Evolutionary conservation across 2,329 filamentous ascomycete species (phyloP).

Genomic region (Xylariomycetidae sp.): DNA sequence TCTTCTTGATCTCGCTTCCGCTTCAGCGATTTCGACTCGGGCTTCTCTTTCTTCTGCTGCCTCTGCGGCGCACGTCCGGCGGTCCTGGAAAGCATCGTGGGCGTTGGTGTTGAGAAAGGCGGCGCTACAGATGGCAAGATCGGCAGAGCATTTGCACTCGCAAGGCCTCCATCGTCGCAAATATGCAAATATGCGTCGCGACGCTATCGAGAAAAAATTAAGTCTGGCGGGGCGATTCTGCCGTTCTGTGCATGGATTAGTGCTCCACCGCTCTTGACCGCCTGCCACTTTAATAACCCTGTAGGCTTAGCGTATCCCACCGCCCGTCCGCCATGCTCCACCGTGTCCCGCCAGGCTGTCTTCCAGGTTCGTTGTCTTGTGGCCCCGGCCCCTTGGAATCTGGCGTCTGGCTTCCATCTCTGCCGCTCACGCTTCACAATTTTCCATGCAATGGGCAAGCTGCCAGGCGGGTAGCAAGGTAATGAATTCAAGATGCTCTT

Average conservation of each 20-base stretch:
- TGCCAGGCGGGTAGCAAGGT: no score
- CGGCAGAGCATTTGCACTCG: no score
- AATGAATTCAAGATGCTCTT: no score
- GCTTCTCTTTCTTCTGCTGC: constrained; percentile 23
- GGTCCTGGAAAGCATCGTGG: constrained; percentile 19
- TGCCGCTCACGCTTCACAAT: no score
- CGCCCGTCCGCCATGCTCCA: no score
- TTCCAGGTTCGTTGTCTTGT: no score
- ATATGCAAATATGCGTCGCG: constrained; percentile 2
- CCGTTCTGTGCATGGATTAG: constrained; percentile 9
- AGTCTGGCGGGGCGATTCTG: constrained; percentile 20
- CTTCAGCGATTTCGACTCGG: constrained; percentile 30
- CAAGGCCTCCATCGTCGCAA: not conserved
- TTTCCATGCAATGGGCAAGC: no score
- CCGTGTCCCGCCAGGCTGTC: no score
- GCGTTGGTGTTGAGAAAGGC: constrained; percentile 1
- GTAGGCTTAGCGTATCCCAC: no score
- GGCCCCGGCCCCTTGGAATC: no score
- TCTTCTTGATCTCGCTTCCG: constrained; percentile 36
- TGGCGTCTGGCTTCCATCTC: no score
- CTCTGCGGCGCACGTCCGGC: constrained; percentile 17
- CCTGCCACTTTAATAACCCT: no score
- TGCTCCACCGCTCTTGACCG: constrained; percentile 14
- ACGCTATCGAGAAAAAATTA: constrained; percentile 14
- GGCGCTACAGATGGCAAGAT: not conserved